phyloP scores from a whole-genome alignment of 1,284 basidiomycete species.

The Rhodotorula sp. region DNA sequence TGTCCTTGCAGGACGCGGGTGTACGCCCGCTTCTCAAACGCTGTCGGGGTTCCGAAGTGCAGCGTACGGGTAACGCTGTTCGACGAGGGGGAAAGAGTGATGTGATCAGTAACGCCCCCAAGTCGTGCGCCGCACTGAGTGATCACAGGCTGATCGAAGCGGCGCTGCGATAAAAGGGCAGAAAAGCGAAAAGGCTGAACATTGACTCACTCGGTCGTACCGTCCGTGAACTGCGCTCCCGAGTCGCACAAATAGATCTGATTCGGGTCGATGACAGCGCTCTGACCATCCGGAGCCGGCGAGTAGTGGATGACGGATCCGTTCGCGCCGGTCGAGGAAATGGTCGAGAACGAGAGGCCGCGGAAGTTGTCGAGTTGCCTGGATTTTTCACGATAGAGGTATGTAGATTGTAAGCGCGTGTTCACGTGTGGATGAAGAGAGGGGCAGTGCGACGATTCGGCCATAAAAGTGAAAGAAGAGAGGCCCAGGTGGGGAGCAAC shows the following conservation, averaged over 20 bases:
- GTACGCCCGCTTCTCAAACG: slow-evolving; percentile 81
- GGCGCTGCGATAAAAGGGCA: no score
- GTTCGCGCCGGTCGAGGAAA: slow-evolving; percentile 69
- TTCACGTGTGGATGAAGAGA: no score
- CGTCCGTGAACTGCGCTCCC: slow-evolving; percentile 84
- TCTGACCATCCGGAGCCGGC: slow-evolving; percentile 67
- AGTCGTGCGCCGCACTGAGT: not conserved
- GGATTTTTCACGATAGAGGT: slow-evolving; percentile 27
- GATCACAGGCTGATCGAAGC: no score
- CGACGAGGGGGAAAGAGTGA: not conserved
- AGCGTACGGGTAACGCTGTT: slow-evolving; percentile 48
- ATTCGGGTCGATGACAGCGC: slow-evolving; percentile 71
- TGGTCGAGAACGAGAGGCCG: slow-evolving; percentile 88
- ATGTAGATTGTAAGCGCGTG: not conserved
- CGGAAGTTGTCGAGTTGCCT: slow-evolving; percentile 75
- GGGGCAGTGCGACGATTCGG: not conserved
- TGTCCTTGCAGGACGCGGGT: slow-evolving; percentile 95
- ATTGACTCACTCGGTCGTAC: slow-evolving; percentile 79
- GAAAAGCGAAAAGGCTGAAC: not conserved
- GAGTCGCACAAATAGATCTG: slow-evolving; percentile 92
- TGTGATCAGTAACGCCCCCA: not conserved
- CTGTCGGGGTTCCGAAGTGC: slow-evolving; percentile 85
- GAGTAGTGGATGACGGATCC: slow-evolving; percentile 91
- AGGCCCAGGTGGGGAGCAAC: no score
- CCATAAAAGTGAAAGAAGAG: no score